phyloP scores from a whole-genome alignment of 2,329 filamentous ascomycete genomes.

The Phoma sp. region DNA sequence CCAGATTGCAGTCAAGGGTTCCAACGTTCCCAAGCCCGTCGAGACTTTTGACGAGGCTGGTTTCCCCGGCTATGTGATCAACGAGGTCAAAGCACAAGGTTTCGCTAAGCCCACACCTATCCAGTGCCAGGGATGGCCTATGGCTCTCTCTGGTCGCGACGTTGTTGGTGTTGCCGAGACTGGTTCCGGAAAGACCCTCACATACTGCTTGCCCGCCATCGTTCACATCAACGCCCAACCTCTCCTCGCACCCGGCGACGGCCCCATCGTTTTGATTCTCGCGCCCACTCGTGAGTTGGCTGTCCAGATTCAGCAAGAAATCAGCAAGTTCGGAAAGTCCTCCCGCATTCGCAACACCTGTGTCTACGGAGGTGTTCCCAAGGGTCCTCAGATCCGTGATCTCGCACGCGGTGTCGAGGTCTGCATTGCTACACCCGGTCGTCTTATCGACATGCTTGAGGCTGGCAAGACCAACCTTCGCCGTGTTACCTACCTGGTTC shows the following conservation, averaged over 20 bases:
- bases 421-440: constrained; percentile 96
- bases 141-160: constrained; percentile 97
- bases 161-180: constrained; percentile 99
- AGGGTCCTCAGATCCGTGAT: constrained; percentile 95
- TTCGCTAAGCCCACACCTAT: constrained; percentile 94
- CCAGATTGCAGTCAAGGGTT: constrained; percentile 82
- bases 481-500: constrained; percentile 95
- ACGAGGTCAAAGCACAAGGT: constrained; percentile 97
- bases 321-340: constrained; percentile 97
- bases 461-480: constrained; percentile 97
- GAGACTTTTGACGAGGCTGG: constrained; percentile 97
- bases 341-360: constrained; percentile 98
- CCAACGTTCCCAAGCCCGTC: constrained; percentile 87
- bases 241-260: constrained; percentile 91
- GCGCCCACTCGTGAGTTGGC: constrained; percentile 97
- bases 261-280: constrained; percentile 94
- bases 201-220: constrained; percentile 96
- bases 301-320: constrained; percentile 98
- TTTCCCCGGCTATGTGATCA: constrained; percentile 96
- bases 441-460: constrained; percentile 98
- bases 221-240: constrained; percentile 99
- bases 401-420: constrained; percentile 95
- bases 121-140: constrained; percentile 98
- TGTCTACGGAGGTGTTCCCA: constrained; percentile 98
- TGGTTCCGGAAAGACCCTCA: constrained; percentile 98